These are phyloP conservation scores for Stephania yunnanensis DNA, from an alignment of 164 flowering plant genomes.

Conservation along the genomic window DNA sequence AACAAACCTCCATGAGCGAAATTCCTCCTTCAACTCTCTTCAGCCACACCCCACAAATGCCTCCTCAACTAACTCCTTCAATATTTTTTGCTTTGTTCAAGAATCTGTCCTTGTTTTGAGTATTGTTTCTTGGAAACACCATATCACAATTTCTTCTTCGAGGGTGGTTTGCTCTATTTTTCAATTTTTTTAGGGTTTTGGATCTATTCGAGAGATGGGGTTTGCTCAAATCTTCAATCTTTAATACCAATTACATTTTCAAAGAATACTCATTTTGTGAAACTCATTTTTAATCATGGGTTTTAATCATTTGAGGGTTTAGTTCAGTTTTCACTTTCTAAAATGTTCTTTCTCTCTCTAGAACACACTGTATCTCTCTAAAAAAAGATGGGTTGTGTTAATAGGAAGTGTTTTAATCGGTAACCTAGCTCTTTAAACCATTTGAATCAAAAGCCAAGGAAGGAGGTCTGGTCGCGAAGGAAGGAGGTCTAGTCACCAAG, in stretches of 20 bases:
- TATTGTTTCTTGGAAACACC: neutral
- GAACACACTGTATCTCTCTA: neutral
- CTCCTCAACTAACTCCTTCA: too few relatives aligned
- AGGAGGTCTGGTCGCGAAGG: too few relatives aligned
- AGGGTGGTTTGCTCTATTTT: conserved; percentile 1
- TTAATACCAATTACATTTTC: conserved; percentile 11
- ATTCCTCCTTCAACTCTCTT: too few relatives aligned
- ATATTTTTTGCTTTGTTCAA: neutral
- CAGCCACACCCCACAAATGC: too few relatives aligned
- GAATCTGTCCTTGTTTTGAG: neutral
- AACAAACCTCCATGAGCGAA: too few relatives aligned
- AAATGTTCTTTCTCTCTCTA: neutral
- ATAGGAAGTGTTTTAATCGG: conserved; percentile 60
- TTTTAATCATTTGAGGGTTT: neutral
- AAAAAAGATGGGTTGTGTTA: conserved; percentile 68
- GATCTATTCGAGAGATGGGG: neutral
- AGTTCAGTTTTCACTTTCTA: neutral
- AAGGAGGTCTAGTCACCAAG: too few relatives aligned
- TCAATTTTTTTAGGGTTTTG: neutral
- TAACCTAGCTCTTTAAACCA: conserved; percentile 19
- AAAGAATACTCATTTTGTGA: conserved; percentile 15
- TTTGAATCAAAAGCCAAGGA: too few relatives aligned
- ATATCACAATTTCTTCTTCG: neutral
- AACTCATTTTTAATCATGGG: conserved; percentile 4
- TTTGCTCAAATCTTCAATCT: conserved; percentile 2